These are phyloP conservation scores for Dothidotthia symphoricarpi DNA, from an alignment of 2,329 filamentous ascomycete genomes.

Conservation along the genomic window DNA sequence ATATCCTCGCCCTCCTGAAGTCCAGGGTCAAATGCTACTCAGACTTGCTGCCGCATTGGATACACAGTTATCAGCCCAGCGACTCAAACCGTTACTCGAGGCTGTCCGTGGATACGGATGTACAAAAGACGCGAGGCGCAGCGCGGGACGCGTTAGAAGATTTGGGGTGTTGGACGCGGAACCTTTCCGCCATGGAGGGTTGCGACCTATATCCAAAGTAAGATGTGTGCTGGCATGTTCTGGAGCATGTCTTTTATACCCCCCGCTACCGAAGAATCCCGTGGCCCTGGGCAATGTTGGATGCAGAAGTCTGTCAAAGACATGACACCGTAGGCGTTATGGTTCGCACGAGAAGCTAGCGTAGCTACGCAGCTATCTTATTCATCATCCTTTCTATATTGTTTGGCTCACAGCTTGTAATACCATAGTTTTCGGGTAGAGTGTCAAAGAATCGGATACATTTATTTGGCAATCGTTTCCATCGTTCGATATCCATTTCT, in stretches of 20 bases:
- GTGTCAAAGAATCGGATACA: slow-evolving; percentile 6
- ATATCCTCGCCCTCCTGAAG: too few relatives aligned
- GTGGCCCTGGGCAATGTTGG: too few relatives aligned
- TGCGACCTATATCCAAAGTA: slow-evolving; percentile 14
- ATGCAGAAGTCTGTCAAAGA: too few relatives aligned
- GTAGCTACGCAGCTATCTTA: slow-evolving; percentile 1
- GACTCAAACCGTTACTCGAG: not conserved
- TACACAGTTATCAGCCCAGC: not conserved
- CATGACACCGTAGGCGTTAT: too few relatives aligned
- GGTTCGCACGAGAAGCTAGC: not conserved
- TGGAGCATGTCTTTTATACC: too few relatives aligned
- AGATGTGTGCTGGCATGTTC: too few relatives aligned
- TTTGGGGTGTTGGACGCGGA: too few relatives aligned
- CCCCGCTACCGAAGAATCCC: too few relatives aligned
- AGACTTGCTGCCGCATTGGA: too few relatives aligned
- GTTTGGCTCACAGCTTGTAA: slow-evolving; percentile 12
- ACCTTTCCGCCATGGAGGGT: not conserved
- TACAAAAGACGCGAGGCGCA: slow-evolving; percentile 19
- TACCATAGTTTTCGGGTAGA: slow-evolving; percentile 7
- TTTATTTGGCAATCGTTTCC: not conserved
- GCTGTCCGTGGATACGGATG: slow-evolving; percentile 6
- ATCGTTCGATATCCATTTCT: too few relatives aligned
- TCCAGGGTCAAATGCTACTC: not conserved
- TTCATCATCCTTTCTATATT: slow-evolving; percentile 7
- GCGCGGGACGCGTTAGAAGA: slow-evolving; percentile 10